A percentile compares a stretch with the other conserved stretches of the same genome.
Evolutionary conservation across 1,284 basidiomycete genomes (phyloP).

Genomic region (Irpex rosettiformis): DNA sequence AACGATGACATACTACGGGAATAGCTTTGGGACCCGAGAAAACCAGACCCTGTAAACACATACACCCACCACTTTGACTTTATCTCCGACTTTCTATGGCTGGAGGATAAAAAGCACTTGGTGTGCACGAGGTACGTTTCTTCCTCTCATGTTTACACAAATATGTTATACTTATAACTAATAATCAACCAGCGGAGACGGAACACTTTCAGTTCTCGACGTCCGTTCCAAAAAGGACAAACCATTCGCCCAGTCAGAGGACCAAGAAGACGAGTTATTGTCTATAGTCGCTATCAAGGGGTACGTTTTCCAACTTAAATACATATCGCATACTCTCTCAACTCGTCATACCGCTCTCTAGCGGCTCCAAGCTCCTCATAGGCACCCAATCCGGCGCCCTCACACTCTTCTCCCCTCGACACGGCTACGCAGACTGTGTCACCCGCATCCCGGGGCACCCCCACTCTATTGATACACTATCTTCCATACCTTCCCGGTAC

Average conservation of each 20-base stretch:
- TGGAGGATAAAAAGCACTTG: conserved; percentile 82
- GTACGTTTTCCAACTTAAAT: conserved; percentile 33
- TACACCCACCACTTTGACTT: conserved; percentile 94
- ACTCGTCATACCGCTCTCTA: conserved; percentile 25
- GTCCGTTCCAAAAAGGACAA: conserved; percentile 73
- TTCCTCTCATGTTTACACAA: neutral
- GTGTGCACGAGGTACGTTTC: conserved; percentile 74
- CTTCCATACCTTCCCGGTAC: conserved; percentile 64
- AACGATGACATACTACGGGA: too few relatives aligned
- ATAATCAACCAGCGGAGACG: conserved; percentile 71
- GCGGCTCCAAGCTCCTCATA: conserved; percentile 78
- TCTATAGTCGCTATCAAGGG: conserved; percentile 83
- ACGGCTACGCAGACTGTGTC: conserved; percentile 90
- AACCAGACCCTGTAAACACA: conserved; percentile 55
- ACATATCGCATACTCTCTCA: too few relatives aligned
- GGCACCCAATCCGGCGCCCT: conserved; percentile 92
- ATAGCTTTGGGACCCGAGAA: conserved; percentile 88
- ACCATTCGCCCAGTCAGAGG: conserved; percentile 81
- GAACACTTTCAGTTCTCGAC: conserved; percentile 88
- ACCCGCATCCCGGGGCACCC: conserved; percentile 93
- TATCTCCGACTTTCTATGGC: conserved; percentile 90
- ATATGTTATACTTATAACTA: neutral
- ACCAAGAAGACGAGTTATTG: conserved; percentile 94
- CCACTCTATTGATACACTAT: conserved; percentile 82
- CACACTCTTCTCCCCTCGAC: conserved; percentile 83